A percentile compares a stretch with the other conserved stretches of the same genome.
phyloP scores from a whole-genome alignment of 345 rosid species.

The Heritiera littoralis region DNA sequence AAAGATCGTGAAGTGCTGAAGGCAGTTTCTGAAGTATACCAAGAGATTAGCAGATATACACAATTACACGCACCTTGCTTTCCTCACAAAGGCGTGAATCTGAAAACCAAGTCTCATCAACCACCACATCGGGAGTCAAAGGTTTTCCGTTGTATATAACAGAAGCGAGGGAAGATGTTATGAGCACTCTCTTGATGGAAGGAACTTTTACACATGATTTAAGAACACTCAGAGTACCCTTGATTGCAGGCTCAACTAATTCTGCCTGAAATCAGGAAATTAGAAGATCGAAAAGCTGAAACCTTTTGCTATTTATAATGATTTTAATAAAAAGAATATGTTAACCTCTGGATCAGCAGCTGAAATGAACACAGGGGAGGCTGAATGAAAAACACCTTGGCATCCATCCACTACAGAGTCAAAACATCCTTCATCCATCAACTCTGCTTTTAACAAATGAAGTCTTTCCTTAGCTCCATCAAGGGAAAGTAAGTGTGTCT shows the following conservation, averaged over 20 bases:
- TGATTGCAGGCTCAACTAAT: slow-evolving; percentile 35
- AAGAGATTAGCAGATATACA: neutral
- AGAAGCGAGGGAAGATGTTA: slow-evolving; percentile 41
- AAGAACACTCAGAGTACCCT: slow-evolving; percentile 40
- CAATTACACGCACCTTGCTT: neutral
- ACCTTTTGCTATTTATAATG: too few relatives aligned
- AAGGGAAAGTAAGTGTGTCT: slow-evolving; percentile 33
- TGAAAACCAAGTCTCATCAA: slow-evolving; percentile 40
- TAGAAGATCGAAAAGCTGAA: neutral
- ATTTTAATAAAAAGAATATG: neutral
- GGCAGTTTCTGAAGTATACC: neutral
- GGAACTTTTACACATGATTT: slow-evolving; percentile 34
- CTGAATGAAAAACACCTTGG: slow-evolving; percentile 60
- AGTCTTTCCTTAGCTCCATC: slow-evolving; percentile 46
- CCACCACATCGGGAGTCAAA: slow-evolving; percentile 19
- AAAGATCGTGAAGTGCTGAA: neutral
- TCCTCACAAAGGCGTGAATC: slow-evolving; percentile 24
- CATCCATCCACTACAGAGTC: slow-evolving; percentile 51
- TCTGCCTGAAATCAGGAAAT: slow-evolving; percentile 33
- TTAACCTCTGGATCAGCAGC: slow-evolving; percentile 32
- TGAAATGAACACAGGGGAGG: slow-evolving; percentile 44
- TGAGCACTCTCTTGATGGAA: slow-evolving; percentile 39
- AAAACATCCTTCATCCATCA: slow-evolving; percentile 40
- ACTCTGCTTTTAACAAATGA: slow-evolving; percentile 32
- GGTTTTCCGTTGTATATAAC: slow-evolving; percentile 28